Evolutionary conservation across 768 basidiomycete species (phyloP), one percentile per base, ranked within the genome.

Genomic region (Amylocystis lapponica): DNA sequence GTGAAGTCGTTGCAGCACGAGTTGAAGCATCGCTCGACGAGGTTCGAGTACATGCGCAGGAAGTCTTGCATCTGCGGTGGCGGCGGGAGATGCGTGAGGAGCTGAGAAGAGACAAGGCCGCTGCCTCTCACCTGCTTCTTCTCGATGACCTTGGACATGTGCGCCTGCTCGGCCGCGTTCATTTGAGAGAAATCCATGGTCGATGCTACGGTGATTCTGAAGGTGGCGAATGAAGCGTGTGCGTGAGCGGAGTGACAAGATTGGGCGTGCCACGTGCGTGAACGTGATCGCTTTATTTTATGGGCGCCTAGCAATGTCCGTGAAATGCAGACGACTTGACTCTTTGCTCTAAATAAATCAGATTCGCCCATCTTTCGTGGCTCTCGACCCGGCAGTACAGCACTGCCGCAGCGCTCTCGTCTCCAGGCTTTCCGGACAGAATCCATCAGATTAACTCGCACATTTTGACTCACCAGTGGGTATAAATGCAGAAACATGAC

Each of bases 1-100:
- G 94, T 97, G 57, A 99, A 97, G 62, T 99, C 95, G 62, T 94
- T 94, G 57, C 85, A 86, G 63, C 95, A 99, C 12, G 88, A 74
- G 55, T 74, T 91, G 76, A 99, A 99, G 65, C 95, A 99, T 54
- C 89, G 83, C 63, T 98, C 95, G 25, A 94, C 92, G 43, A 99
- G 77, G 59, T 82, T 86, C 19, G 91, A 87, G 67, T 99, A 98
- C 66, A 98, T 83, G 59, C 76, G 78, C 73, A 99, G 73, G 59
- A 99, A 98, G 71, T 98, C 95, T 75, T 95, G 90, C 93, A 99
- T 95, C 94, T 98, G 60, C 19, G 46, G 31, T 43, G 17, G 14
- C 30, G 42, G 41, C n/a, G n/a, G n/a, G n/a, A n/a, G n/a, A n/a
- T n/a, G n/a, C n/a, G n/a, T n/a, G n/a, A n/a, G n/a, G n/a, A n/a